Evolutionary conservation across 495 filamentous ascomycete species (phyloP).

Genomic region (Penicillium atrosanguineum): DNA sequence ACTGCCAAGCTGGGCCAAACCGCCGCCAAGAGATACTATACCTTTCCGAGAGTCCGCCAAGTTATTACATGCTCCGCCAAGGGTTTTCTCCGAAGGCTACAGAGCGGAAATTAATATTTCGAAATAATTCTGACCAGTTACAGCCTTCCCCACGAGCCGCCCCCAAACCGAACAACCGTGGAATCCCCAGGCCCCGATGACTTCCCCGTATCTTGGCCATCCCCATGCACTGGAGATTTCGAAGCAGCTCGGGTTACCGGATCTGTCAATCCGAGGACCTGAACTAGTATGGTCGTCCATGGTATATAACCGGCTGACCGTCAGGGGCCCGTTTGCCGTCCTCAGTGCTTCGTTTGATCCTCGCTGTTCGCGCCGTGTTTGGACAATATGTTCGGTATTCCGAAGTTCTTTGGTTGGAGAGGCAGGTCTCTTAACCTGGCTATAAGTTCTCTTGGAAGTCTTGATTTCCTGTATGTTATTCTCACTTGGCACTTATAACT

Average conservation of each 20-base stretch:
- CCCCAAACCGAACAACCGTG: constrained; percentile 13
- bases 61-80: constrained; percentile 1
- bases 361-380: constrained; percentile 8
- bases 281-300: neutral
- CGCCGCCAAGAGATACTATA: constrained; percentile 7
- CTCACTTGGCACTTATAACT: neutral
- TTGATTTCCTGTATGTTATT: constrained; percentile 56
- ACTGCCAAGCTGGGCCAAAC: constrained; percentile 4
- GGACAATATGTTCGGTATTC: constrained; percentile 38
- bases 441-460: constrained; percentile 63
- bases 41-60: constrained; percentile 1
- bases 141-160: constrained; percentile 7
- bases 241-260: constrained; percentile 21
- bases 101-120: neutral
- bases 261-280: constrained; percentile 20
- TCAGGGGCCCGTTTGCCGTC: constrained; percentile 1
- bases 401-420: constrained; percentile 59
- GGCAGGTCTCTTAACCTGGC: constrained; percentile 63
- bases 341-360: constrained; percentile 6
- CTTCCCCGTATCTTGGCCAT: constrained; percentile 25
- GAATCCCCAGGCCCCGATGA: constrained; percentile 15
- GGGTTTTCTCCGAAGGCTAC: constrained; percentile 1
- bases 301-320: constrained; percentile 24
- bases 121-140: constrained; percentile 13
- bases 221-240: constrained; percentile 7